Conservation (phyloP, 139 green algal genomes). For the Eudorina sp. region DNA sequence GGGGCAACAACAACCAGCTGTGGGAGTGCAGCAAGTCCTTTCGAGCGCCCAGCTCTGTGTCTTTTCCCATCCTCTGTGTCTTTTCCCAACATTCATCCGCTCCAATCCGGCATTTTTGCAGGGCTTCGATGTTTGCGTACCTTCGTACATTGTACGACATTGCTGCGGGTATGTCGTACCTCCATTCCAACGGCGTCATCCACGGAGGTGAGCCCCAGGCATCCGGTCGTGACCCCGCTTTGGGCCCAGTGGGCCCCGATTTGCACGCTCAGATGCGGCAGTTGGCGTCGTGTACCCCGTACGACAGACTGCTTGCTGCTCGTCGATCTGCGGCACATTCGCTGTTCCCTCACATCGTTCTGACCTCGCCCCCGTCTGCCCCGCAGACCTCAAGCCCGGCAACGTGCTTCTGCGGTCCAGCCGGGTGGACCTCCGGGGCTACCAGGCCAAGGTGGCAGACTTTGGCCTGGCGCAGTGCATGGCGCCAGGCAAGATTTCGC, state of each 20-base stretch:
- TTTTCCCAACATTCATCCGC: too few relatives aligned
- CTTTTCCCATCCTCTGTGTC: too few relatives aligned
- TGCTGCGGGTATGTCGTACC: background rate
- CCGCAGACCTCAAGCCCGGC: background rate
- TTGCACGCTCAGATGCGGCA: too few relatives aligned
- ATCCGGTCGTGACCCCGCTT: too few relatives aligned
- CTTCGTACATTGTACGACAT: background rate
- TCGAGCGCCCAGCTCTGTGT: too few relatives aligned
- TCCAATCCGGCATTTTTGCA: background rate
- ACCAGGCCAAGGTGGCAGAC: slow-evolving; percentile 1
- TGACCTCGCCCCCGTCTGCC: background rate
- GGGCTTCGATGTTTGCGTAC: background rate
- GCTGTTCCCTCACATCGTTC: too few relatives aligned
- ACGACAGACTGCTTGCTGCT: too few relatives aligned
- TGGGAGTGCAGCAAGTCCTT: too few relatives aligned
- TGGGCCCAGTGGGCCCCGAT: too few relatives aligned
- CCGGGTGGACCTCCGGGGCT: background rate
- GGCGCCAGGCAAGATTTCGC: background rate
- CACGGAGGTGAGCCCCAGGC: background rate
- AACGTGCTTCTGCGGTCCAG: slow-evolving; percentile 20
- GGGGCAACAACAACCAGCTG: too few relatives aligned
- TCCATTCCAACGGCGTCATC: background rate
- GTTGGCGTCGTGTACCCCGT: too few relatives aligned
- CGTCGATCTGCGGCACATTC: too few relatives aligned
- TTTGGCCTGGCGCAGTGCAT: background rate